Evolutionary conservation across 768 basidiomycete species (phyloP), one percentile per base, ranked within the genome.

Genomic region (Pluteus cervinus): DNA sequence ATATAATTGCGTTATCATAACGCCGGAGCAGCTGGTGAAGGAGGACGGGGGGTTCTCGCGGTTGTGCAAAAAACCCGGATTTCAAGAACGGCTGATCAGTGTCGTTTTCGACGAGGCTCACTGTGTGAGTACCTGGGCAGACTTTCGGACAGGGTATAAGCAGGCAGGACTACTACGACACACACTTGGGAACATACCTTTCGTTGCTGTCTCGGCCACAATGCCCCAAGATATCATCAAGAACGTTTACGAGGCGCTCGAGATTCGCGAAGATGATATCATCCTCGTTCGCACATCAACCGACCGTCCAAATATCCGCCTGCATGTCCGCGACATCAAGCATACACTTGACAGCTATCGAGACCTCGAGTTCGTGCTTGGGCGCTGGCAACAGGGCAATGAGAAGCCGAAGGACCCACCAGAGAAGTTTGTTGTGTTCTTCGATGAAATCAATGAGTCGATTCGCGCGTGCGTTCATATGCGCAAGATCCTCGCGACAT

Each of bases 101-200:
- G 36, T 63, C 7, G 43, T 58, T 3, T 47, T 57, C 28, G 60
- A 63, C 30, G 57, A 62, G 33, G 57, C 42, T 1, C 61, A 62
- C 29, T 61, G 60, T 31, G 45, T 62, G 17, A 55, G 44, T 12
- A 23, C 34, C 10, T 62, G 60, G 60, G 51, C 51, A 2, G 9
- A 5, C 15, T 65, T 65, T 29, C 38, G 55, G 1, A 43, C 47
- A 0, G 53, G 56, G 18, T 65, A 60, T 36, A 33, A 29, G 15
- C 40, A 56, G 12, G 20, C 36, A 14, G 42, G 29, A 32, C 35
- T 39, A 26, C 54, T 40, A 7, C 26, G 18, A 14, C 17, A 34
- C 33, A 20, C 24, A 14, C 33, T 22, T 12, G 3, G 33, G 5
- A 21, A 21, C 7, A n/a, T n/a, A n/a, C n/a, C n/a, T n/a, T 24